Conservation (phyloP, 441 rosid genomes). For the Sinapis alba region DNA sequence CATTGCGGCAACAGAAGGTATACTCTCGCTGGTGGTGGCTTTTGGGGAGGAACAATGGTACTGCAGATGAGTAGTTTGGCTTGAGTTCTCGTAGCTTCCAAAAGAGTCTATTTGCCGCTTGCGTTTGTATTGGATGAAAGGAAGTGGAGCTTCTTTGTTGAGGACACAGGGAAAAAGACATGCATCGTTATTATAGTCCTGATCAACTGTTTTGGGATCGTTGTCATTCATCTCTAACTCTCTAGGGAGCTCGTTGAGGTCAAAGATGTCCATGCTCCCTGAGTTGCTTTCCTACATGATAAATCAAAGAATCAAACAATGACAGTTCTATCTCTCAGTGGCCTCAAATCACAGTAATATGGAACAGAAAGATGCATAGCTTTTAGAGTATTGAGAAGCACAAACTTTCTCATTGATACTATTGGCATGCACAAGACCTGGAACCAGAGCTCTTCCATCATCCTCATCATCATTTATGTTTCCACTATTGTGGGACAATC, state of each 20-base stretch:
- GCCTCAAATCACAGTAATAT: not conserved
- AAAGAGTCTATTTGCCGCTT: constrained; percentile 42
- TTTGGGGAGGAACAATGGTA: constrained; percentile 44
- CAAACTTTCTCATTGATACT: constrained; percentile 1
- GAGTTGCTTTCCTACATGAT: not conserved
- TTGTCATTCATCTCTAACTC: constrained; percentile 3
- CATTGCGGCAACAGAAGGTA: constrained; percentile 15
- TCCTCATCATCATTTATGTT: constrained; percentile 46
- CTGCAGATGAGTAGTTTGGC: constrained; percentile 39
- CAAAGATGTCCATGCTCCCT: not conserved
- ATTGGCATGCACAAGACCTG: not conserved
- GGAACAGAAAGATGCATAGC: not conserved
- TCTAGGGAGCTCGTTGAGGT: constrained; percentile 43
- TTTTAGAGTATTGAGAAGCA: constrained; percentile 11
- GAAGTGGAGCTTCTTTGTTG: constrained; percentile 56
- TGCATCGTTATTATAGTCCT: not conserved
- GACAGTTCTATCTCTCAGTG: not conserved
- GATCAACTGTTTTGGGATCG: not conserved
- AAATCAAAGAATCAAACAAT: too few relatives aligned
- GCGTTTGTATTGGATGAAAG: constrained; percentile 53
- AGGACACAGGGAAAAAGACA: constrained; percentile 48
- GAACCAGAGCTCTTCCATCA: constrained; percentile 36
- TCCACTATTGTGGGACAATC: constrained; percentile 44
- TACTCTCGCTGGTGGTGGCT: constrained; percentile 52
- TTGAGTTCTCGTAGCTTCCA: constrained; percentile 38